Evolutionary conservation across 2,329 filamentous ascomycete species (phyloP), one percentile per base, ranked within the genome.

Genomic region (Nemania diffusa): DNA sequence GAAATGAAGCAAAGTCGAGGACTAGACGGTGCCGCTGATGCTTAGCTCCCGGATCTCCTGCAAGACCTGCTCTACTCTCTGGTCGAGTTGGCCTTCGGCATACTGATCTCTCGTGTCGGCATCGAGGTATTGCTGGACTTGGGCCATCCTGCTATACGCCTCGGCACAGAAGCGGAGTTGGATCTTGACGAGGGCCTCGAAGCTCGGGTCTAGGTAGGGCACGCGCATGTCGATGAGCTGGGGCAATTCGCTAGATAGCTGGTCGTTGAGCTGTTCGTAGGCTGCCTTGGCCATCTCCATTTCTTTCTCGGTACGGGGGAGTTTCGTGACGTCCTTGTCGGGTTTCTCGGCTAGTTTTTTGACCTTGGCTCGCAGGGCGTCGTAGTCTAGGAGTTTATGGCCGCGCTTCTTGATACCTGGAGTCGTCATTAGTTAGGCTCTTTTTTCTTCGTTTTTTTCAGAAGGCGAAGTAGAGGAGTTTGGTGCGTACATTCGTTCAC

Each of bases 101-200:
- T 99, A 99, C 81, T 97, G 92, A 72, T 99, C 96, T 79, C 96
- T 88, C 59, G 95, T 98, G 77, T 97, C 94, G 32, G 95, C 92
- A 78, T 98, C 96, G 34, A 99, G 86, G 79, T 97, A 98, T 82
- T 99, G 96, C 83, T 99, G 96, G 64, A 99, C 97, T 83, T 99
- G 97, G 27, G 97, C 96, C 96, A 99, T 99, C 55, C 96, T 87
- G 69, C 91, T 94, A 81, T 99, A 99, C 1, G 96, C 96, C 82
- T 99, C 96, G 7, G 97, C 96, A 77, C 97, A 99, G 84, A 99
- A 99, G 42, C 96, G 88, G 75, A 99, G 81, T 83, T 99, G 96
- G 73, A 99, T 99, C 85, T 99, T 99, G 79, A 99, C 96, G 59
- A 99, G 89, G 0, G 97, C 96, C 82, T 99, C 96, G 78, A 99